Conservation (phyloP, 495 filamentous ascomycete species). For the Entonaema liquescens region DNA sequence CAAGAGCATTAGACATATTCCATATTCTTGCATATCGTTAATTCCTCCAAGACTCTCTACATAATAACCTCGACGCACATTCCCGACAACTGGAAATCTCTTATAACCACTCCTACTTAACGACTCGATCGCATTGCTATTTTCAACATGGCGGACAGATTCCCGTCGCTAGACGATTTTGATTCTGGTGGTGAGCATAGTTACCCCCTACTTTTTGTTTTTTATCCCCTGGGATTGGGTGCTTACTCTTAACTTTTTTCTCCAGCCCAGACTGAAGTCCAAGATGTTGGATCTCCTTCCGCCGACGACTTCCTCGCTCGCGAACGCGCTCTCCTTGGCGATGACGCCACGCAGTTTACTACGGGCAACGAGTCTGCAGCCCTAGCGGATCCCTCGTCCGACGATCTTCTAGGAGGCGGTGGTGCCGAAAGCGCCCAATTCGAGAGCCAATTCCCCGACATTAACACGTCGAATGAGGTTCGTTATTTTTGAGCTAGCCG, state of each 20-base stretch:
- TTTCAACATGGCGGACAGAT: slow-evolving; percentile 86
- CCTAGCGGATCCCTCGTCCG: slow-evolving; percentile 65
- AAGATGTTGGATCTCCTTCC: slow-evolving; percentile 54
- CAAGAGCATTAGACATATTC: neutral
- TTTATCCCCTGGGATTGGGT: neutral
- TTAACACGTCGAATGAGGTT: slow-evolving; percentile 84
- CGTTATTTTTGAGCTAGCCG: slow-evolving; percentile 32
- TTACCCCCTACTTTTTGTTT: slow-evolving; percentile 4
- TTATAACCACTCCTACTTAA: neutral
- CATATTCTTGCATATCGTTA: neutral
- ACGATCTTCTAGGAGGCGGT: slow-evolving; percentile 78
- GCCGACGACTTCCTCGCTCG: slow-evolving; percentile 87
- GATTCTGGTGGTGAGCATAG: slow-evolving; percentile 75
- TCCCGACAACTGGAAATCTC: neutral
- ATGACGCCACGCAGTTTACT: slow-evolving; percentile 91
- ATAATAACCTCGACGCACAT: neutral
- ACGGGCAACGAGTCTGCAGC: slow-evolving; percentile 75
- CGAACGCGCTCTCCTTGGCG: slow-evolving; percentile 87
- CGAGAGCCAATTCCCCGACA: slow-evolving; percentile 85
- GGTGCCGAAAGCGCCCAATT: slow-evolving; percentile 72
- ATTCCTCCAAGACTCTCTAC: neutral
- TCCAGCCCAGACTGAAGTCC: slow-evolving; percentile 57
- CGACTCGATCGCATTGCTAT: slow-evolving; percentile 7
- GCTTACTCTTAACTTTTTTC: slow-evolving; percentile 14
- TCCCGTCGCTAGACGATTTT: slow-evolving; percentile 96